Percentiles rank a stretch among this genome's conserved stretches.
Conservation (phyloP, 148 eudicot genomes). For the Diospyros lotus region DNA sequence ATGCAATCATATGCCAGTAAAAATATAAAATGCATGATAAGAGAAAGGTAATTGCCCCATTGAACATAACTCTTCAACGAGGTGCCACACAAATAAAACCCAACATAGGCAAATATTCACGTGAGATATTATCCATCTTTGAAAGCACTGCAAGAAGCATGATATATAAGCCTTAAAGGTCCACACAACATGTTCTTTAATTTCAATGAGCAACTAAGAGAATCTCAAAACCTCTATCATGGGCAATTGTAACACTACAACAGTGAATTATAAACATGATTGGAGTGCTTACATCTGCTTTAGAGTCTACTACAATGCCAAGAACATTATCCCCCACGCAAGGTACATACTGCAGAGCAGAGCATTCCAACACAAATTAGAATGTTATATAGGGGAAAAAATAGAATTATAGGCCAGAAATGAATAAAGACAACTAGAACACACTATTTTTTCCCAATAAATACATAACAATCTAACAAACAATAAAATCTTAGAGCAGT, state of each 20-base stretch:
- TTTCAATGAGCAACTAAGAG: background rate
- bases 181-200: background rate
- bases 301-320: constrained; percentile 82
- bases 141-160: background rate
- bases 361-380: constrained; percentile 10
- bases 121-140: background rate
- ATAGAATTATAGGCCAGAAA: background rate
- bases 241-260: background rate
- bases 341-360: constrained; percentile 74
- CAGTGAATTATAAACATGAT: background rate
- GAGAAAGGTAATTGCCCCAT: no score
- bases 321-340: constrained; percentile 79
- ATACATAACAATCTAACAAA: background rate
- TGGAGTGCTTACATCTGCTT: constrained; percentile 68
- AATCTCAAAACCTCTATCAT: no score
- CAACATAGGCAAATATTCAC: no score
- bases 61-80: no score
- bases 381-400: background rate
- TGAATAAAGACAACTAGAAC: background rate
- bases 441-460: background rate
- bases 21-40: no score
- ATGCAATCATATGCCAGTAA: no score
- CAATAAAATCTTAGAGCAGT: background rate
- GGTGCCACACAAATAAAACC: background rate
- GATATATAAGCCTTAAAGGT: background rate